Base-by-base conservation (phyloP, 176 grass and related monocot genomes). In the Bolboschoenus planiculmis region DNA sequence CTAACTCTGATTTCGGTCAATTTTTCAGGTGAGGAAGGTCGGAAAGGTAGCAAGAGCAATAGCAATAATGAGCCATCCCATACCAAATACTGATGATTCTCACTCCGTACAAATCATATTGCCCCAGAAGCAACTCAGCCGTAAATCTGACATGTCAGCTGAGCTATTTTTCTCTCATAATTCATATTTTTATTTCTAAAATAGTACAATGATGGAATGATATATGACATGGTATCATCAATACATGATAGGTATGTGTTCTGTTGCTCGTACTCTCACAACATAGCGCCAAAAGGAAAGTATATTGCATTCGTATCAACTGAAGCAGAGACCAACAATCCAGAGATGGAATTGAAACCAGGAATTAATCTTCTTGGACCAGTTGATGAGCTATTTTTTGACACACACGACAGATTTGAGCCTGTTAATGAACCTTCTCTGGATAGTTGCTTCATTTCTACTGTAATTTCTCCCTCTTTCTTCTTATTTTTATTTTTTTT, bases 41-140 rank as follows among this genome's bases (percentile, higher is more conserved):
- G 92, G 92, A 57, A 92, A 87, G 78, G 90, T 97, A 74, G 86
- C 92, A 89, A 93, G 95, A 0, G 92, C 95, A 36, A 94, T 97
- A 85, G 92, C 92, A 76, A 92, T 97, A 83, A 97, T 97, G 95
- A 94, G 92, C 70, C 95, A 97, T 81, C 92, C 95, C 4, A 94
- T 94, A 24, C 90, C 88, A 16, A 91, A 84, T 83, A 91, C 94
- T 18, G 86, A 92, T 76, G 88, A 90, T 20, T 97, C 94, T 58
- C 94, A 97, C 71, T 97, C 94, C 29, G 94, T 87, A 60, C 94
- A 97, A 74, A 85, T 97, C 84, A 94, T 97, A 84, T 84, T 97
- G 51, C 94, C 94, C 31, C 94, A 94, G 62, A 97, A 97, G 87
- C 94, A 97, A 89, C 90, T 97, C 61, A 91, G 94, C 37, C 91